A percentile compares a stretch with the other conserved stretches of the same genome.
These are phyloP conservation scores for Nemania sp. DNA, from an alignment of 2,329 filamentous ascomycete species.

Conservation along the genomic window DNA sequence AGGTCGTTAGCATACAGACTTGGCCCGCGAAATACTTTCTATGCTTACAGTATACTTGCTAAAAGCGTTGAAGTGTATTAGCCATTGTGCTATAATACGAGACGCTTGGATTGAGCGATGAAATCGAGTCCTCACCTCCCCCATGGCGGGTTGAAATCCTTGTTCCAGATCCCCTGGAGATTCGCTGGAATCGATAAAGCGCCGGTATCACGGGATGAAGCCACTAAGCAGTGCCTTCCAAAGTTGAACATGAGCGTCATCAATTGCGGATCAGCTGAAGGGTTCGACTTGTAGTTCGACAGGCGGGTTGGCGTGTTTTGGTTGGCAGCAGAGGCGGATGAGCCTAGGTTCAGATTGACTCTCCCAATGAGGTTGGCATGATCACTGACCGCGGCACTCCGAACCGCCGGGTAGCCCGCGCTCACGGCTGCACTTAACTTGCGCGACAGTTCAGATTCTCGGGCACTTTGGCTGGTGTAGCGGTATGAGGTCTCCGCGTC, in stretches of 20 bases:
- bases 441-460: neutral
- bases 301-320: neutral
- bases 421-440: conserved; percentile 4
- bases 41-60: conserved; percentile 8
- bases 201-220: conserved; percentile 9
- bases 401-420: neutral
- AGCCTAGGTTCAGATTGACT: conserved; percentile 6
- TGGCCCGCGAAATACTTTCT: neutral
- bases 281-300: neutral
- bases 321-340: neutral
- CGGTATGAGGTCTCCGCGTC: conserved; percentile 12
- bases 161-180: conserved; percentile 17
- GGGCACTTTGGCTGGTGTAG: neutral
- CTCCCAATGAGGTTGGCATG: neutral
- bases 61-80: neutral
- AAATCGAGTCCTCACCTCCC: neutral
- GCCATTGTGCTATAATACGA: neutral
- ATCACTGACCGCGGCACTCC: conserved; percentile 5
- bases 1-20: neutral
- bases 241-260: conserved; percentile 9
- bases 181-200: conserved; percentile 6
- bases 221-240: conserved; percentile 12
- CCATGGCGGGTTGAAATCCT: neutral
- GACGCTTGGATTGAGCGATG: neutral
- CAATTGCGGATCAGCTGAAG: conserved; percentile 4